Conservation (phyloP, 2,329 filamentous ascomycete genomes). For the Fusarium buxicola region DNA sequence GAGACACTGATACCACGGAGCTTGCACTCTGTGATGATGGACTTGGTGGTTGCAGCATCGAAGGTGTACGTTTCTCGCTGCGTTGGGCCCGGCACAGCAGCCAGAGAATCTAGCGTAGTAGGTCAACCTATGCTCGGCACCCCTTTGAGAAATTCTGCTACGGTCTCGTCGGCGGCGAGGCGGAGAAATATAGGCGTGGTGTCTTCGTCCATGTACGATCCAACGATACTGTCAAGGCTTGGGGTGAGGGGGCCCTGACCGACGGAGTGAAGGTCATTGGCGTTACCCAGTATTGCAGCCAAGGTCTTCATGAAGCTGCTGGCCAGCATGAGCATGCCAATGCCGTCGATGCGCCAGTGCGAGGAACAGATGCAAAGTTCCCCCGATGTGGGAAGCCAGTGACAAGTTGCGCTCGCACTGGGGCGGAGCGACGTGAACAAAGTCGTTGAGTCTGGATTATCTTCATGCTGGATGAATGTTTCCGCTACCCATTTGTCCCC, state of each 20-base stretch:
- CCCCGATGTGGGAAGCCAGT: conserved; percentile 21
- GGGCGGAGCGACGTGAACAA: conserved; percentile 4
- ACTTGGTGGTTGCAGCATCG: neutral
- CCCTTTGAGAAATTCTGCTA: neutral
- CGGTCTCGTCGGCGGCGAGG: neutral
- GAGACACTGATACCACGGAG: conserved; percentile 45
- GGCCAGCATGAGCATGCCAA: conserved; percentile 44
- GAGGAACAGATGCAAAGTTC: conserved; percentile 27
- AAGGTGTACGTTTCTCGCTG: neutral
- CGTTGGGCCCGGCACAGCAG: neutral
- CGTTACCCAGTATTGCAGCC: conserved; percentile 36
- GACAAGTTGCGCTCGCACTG: conserved; percentile 10
- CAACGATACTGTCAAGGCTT: conserved; percentile 42
- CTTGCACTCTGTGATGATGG: neutral
- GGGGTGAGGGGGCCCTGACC: conserved; percentile 43
- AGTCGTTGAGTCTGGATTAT: neutral
- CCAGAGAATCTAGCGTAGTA: neutral
- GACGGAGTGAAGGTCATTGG: conserved; percentile 17
- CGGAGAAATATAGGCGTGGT: conserved; percentile 22
- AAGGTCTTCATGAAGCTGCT: conserved; percentile 37
- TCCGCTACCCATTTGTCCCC: conserved; percentile 14
- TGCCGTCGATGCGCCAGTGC: conserved; percentile 48
- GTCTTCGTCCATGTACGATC: conserved; percentile 42
- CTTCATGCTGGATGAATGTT: conserved; percentile 18
- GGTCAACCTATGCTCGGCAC: neutral